A percentile compares a stretch with the other conserved stretches of the same genome.
Evolutionary conservation across 257 asterid species (phyloP).

Genomic region (Capsicum chinense): DNA sequence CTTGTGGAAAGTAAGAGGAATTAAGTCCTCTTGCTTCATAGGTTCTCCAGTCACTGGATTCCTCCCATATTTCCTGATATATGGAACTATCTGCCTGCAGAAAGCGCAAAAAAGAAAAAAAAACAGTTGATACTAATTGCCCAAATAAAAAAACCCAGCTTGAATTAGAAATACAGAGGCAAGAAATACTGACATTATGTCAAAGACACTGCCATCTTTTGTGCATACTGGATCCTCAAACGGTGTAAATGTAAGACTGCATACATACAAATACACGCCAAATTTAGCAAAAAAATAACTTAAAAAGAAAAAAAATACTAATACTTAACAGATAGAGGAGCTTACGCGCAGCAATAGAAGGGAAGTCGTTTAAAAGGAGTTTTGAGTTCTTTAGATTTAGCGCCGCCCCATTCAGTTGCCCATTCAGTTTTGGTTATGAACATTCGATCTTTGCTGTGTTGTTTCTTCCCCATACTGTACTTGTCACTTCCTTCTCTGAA

Average conservation of each 20-base stretch:
- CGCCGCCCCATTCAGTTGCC: constrained; percentile 99
- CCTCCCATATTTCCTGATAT: constrained; percentile 84
- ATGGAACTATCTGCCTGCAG: constrained; percentile 75
- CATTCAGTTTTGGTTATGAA: constrained; percentile 96
- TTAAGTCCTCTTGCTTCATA: constrained; percentile 72
- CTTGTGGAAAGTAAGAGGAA: constrained; percentile 85
- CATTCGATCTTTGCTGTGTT: constrained; percentile 97
- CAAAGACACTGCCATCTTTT: constrained; percentile 87
- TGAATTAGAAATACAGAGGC: not conserved
- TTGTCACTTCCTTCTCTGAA: not conserved
- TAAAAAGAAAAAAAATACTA: not conserved
- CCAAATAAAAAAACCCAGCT: not conserved
- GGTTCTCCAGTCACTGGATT: constrained; percentile 93
- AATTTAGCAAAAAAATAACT: not conserved
- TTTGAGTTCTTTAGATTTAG: constrained; percentile 84
- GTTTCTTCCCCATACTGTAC: constrained; percentile 88
- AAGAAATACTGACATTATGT: constrained; percentile 59
- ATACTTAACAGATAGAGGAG: not conserved
- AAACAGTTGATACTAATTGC: not conserved
- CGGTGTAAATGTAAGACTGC: constrained; percentile 97
- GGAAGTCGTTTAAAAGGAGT: constrained; percentile 92
- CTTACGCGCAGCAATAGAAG: constrained; percentile 97
- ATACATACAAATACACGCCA: not conserved
- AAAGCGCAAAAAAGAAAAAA: not conserved
- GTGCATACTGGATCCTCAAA: constrained; percentile 93